phyloP scores from a whole-genome alignment of 169 alveolate species.

The Perkinsus chesapeaki region DNA sequence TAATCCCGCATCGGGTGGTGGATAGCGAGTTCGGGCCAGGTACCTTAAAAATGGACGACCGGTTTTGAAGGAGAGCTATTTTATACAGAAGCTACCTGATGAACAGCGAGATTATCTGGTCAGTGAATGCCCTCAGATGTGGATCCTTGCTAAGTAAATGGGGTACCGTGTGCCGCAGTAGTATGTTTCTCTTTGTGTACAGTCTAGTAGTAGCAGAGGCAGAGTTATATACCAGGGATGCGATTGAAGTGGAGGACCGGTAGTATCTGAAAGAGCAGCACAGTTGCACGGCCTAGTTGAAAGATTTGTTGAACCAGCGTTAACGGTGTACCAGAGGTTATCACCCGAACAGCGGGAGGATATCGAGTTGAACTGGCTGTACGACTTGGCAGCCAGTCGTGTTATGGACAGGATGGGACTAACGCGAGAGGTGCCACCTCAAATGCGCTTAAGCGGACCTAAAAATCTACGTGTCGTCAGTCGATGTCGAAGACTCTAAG shows the following conservation, averaged over 20 bases:
- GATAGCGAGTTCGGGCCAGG: not conserved
- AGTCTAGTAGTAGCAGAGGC: not conserved
- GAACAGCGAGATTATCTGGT: not conserved
- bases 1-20: not conserved
- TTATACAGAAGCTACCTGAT: not conserved
- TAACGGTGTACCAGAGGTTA: not conserved
- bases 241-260: not conserved
- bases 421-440: not conserved
- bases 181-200: not conserved
- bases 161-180: too few relatives aligned
- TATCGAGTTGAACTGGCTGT: not conserved
- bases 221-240: not conserved
- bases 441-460: too few relatives aligned
- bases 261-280: not conserved
- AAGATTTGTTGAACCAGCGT: not conserved
- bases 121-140: not conserved
- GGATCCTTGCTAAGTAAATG: not conserved
- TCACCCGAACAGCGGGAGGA: not conserved
- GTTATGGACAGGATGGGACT: not conserved
- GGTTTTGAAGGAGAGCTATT: not conserved
- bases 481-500: not conserved
- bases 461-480: not conserved
- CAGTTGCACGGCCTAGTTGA: not conserved
- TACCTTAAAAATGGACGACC: not conserved
- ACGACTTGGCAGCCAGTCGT: not conserved